phyloP scores from a whole-genome alignment of 148 eudicot genomes.

The Vaccinium macrocarpon region DNA sequence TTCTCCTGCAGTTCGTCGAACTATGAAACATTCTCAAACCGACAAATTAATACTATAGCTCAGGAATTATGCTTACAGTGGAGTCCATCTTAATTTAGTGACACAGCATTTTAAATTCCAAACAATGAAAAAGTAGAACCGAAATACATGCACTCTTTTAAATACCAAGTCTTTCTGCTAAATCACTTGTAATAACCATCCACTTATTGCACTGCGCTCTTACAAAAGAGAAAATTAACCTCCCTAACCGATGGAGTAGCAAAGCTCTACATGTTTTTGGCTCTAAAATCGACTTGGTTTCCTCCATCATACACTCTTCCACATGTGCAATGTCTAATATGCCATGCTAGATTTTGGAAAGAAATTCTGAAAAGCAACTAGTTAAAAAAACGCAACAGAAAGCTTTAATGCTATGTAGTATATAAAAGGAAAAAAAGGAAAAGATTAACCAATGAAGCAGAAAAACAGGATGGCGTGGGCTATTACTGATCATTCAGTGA shows the following conservation, averaged over 20 bases:
- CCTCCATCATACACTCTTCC: not conserved
- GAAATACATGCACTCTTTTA: not conserved
- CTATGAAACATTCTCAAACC: not conserved
- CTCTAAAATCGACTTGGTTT: not conserved
- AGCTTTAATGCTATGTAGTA: no score
- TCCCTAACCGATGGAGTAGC: no score
- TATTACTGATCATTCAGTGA: no score
- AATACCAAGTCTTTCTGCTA: not conserved
- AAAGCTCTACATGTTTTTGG: no score
- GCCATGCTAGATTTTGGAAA: not conserved
- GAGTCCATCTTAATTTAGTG: not conserved
- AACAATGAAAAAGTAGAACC: no score
- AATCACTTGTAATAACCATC: not conserved
- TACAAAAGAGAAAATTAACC: no score
- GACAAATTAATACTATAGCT: not conserved
- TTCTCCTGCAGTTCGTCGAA: no score
- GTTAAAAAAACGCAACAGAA: no score
- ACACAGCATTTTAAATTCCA: not conserved
- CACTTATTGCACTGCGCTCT: not conserved
- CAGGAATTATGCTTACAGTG: not conserved
- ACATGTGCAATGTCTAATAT: not conserved
- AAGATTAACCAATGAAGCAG: not conserved
- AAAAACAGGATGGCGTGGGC: not conserved
- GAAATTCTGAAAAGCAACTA: no score
- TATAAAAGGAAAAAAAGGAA: no score